Conservation (phyloP, 305 asterid species). For the Coffea humblotiana region DNA sequence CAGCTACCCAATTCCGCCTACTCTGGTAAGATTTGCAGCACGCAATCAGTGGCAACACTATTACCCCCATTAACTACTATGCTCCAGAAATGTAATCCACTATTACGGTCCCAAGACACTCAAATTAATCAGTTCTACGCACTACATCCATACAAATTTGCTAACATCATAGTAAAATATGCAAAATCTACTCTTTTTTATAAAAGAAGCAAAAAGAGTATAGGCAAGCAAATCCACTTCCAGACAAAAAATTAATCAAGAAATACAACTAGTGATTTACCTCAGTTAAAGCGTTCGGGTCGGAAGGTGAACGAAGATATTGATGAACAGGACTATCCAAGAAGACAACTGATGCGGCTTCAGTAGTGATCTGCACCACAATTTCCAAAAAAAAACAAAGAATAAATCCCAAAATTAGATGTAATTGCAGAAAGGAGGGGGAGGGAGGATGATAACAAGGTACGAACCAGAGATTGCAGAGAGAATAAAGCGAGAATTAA, state of each 20-base stretch:
- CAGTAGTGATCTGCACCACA: constrained; percentile 39
- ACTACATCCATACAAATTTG: not conserved
- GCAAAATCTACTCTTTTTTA: not conserved
- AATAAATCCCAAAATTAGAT: not conserved
- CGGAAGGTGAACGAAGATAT: constrained; percentile 58
- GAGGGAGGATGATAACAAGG: no score
- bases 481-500: constrained; percentile 21
- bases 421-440: not conserved
- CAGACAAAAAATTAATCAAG: not conserved
- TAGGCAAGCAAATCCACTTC: not conserved
- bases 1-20: not conserved
- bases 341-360: constrained; percentile 61
- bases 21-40: not conserved
- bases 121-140: not conserved
- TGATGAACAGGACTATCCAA: constrained; percentile 62
- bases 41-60: not conserved
- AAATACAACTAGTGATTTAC: constrained; percentile 29
- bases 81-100: not conserved
- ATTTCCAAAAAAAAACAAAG: not conserved
- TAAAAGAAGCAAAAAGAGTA: not conserved
- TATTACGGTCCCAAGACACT: not conserved
- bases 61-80: not conserved
- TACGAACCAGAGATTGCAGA: constrained; percentile 22
- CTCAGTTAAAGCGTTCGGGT: constrained; percentile 36
- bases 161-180: not conserved